Evolutionary conservation across 345 rosid species (phyloP).

Genomic region (Xanthoceras sorbifolium): DNA sequence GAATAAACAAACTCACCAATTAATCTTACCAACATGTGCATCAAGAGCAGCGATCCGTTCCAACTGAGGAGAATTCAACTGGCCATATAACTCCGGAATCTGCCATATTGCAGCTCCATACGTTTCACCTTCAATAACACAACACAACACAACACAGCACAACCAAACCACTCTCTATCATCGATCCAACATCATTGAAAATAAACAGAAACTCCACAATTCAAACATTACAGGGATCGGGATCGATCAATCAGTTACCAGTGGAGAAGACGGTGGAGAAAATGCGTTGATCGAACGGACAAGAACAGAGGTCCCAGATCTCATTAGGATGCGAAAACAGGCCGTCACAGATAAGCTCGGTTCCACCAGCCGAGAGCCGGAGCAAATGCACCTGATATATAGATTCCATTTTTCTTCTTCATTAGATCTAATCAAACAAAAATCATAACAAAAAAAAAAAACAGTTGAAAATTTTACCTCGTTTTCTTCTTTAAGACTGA

Average conservation of each 20-base stretch:
- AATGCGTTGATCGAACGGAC: constrained; percentile 92
- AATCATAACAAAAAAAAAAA: not conserved
- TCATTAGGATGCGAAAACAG: constrained; percentile 90
- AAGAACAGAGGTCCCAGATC: constrained; percentile 91
- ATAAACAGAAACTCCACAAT: not conserved
- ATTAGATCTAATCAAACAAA: constrained; percentile 6
- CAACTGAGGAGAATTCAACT: constrained; percentile 76
- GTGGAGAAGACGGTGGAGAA: constrained; percentile 82
- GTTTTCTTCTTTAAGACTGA: constrained; percentile 86
- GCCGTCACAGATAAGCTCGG: constrained; percentile 88
- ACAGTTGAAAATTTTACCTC: constrained; percentile 47
- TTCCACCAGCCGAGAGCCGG: constrained; percentile 81
- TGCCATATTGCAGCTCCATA: constrained; percentile 94
- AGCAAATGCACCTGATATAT: constrained; percentile 80
- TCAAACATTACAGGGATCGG: constrained; percentile 5
- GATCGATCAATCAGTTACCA: constrained; percentile 44
- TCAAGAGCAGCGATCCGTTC: constrained; percentile 84
- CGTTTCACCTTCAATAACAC: constrained; percentile 59
- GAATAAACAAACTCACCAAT: constrained; percentile 60
- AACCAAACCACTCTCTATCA: not conserved
- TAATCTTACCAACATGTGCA: constrained; percentile 74
- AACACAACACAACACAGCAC: constrained; percentile 5
- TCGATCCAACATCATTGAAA: not conserved
- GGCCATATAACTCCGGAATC: constrained; percentile 96
- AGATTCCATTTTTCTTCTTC: not conserved